Base-by-base conservation (phyloP, 495 filamentous ascomycete species). In the Annulohypoxylon nitens region DNA sequence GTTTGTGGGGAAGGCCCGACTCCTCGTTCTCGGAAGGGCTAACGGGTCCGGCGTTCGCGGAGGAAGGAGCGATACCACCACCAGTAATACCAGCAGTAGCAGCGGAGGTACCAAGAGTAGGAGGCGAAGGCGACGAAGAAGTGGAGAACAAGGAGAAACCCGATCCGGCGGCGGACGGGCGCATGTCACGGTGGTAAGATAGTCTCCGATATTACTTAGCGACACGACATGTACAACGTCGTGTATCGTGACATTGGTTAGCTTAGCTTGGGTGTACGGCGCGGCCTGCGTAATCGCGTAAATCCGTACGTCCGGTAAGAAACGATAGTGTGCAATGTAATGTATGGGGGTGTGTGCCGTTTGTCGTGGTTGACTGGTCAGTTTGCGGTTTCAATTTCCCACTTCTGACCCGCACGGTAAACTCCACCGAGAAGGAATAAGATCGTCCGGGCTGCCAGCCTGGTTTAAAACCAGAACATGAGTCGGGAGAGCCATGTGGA, bases 1-100 rank as follows among this genome's bases (percentile, higher is more conserved):
- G 74, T 41, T 67, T 66, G 64, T 73, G 69, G 50, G 39, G 60
- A 57, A 36, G n/a, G 12, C 64, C 51, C 43, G 69, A n/a, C 16
- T 58, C 45, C 36, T 39, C 60, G 39, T 10, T 47, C 30, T 69
- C 68, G 61, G 73, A 59, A 59, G 69, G 64, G 23, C 16, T n/a
- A 43, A 54, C 57, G 11, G 57, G 2, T 16, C 14, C 34, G 18
- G 30, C 10, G 18, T 12, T 20, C 33, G 53, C 11, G 50, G 62
- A 39, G 53, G 67, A 53, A 14, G 62, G 18, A 57, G 59, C 26
- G n/a, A 37, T 18, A 36, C 41, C 59, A 45, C 55, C 59, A 18
- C 43, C 25, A 23, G 45, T 30, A 5, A 33, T 3, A 11, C 11
- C 5, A 26, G 66, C 9, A 23, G 63, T 26, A 57, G 50, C 33